Base-by-base conservation (phyloP, 371 early-diverging fungal genomes). In the Fennellomyces sp. region DNA sequence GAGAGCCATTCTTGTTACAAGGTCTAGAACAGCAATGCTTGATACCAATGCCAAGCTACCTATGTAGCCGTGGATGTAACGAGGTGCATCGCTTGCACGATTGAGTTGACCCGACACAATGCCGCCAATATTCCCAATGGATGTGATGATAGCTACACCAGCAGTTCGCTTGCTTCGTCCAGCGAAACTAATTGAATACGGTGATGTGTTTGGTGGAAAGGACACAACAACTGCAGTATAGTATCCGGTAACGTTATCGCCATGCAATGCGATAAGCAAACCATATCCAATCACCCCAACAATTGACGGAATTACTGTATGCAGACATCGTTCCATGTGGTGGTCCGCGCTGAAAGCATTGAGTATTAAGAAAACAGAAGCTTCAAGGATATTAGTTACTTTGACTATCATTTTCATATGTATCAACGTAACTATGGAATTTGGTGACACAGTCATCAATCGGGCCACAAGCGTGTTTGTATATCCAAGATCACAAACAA, bases 401-500 rank as follows among this genome's bases (percentile, higher is more conserved):
- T n/a, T n/a, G 11, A 15, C 17, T 38, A 3, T 13, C n/a, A n/a
- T n/a, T n/a, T n/a, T n/a, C n/a, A n/a, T n/a, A n/a, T n/a, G n/a
- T n/a, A n/a, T n/a, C n/a, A n/a, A n/a, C 27, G 48, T 58, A 58
- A 49, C 49, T 28, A 58, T 31, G 2, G 48, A 60, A 25, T 63
- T 59, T 1, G 63, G 63, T 3, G 64, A 57, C 2, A 56, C 55
- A 12, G 57, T 38, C 73, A 86, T 74, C 17, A 77, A 70, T 27
- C 83, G 80, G 3, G 84, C 77, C 12, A 67, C 64, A 25, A 83
- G 29, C 29, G 70, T 39, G n/a, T n/a, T n/a, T 17, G 75, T 77
- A 71, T 70, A 88, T 0, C 91, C 91, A 70, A 88, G 76, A 15
- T 81, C 73, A 25, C 73, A 73, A 59, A 92, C 85, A 41, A 92